Evolutionary conservation across 441 rosid species (phyloP).

Genomic region (Erodium chrysanthum): DNA sequence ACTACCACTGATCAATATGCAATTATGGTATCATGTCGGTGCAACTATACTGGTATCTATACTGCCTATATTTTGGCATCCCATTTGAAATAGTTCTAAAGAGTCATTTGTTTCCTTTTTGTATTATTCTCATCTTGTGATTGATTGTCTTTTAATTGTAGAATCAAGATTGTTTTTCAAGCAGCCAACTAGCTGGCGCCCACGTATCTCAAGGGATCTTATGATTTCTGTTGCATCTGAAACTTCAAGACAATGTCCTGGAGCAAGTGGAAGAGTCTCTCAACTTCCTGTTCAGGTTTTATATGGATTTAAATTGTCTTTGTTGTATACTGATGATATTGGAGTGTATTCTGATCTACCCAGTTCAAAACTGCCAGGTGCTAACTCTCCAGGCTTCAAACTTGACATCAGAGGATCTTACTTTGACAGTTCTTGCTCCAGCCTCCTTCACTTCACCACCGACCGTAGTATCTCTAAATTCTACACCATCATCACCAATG

Average conservation of each 20-base stretch:
- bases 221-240: constrained; percentile 88
- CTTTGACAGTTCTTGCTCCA: constrained; percentile 87
- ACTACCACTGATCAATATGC: constrained; percentile 55
- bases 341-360: constrained; percentile 11
- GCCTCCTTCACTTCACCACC: constrained; percentile 87
- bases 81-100: neutral
- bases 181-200: constrained; percentile 81
- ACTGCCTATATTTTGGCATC: neutral
- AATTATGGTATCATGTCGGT: constrained; percentile 81
- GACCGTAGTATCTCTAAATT: constrained; percentile 70
- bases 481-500: constrained; percentile 59
- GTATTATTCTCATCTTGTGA: neutral
- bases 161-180: constrained; percentile 91
- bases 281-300: constrained; percentile 92
- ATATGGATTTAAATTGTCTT: constrained; percentile 13
- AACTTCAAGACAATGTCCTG: constrained; percentile 54
- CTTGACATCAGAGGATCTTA: constrained; percentile 80
- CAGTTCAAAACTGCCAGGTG: constrained; percentile 45
- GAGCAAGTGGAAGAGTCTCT: constrained; percentile 45
- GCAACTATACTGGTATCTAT: constrained; percentile 71
- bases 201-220: constrained; percentile 74
- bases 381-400: constrained; percentile 94
- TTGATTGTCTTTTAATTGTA: constrained; percentile 21
- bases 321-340: neutral
- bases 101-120: neutral